Evolutionary conservation across 108 stramenopile species (phyloP), one percentile per base, ranked within the genome.

Genomic region (Fistulifera solaris): DNA sequence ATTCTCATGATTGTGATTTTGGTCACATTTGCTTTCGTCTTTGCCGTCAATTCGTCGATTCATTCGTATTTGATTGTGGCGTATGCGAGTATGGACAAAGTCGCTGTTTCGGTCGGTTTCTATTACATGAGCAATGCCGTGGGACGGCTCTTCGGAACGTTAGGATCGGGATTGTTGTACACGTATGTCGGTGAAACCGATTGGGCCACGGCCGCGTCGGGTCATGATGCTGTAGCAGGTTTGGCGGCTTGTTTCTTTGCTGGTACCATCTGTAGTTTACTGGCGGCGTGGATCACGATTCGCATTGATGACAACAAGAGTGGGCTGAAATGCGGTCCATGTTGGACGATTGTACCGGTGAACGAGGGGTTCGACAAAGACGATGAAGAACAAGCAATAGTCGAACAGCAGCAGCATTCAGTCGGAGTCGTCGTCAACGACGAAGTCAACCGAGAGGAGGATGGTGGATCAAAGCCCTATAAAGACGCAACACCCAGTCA

Each of bases 81-180:
- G 40, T 96, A 96, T 72, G 91, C 95, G 35, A 73, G 67, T 47
- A 71, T 68, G 38, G 92, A 96, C 49, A 96, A 91, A 63, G 78
- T 94, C 40, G 90, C 95, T 16, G 85, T 81, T 19, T 87, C 85
- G 41, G 89, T 94, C 41, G 95, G 95, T 7, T 87, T 94, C 41
- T 96, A 96, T 65, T 96, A 96, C 77, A 96, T 94, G 91, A 87
- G 86, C 48, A 96, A 96, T 66, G 95, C 95, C n/a, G 42, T 77
- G 19, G 95, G 95, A 13, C 60, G 95, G 43, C 65, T 96, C 41
- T 54, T 96, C 13, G 95, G 95, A 25, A 93, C 89, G 1, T 54
- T 96, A n/a, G 79, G 93, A 35, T 78, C 80, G 58, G 95, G 95
- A 5, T 68, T 94, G 31, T 48, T 96, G 3, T 96, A 89, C 54